Percentiles rank a stretch among this genome's conserved stretches.
These are phyloP conservation scores for Blastocystis sp. DNA, from an alignment of 352 stramenopile genomes.

Conservation along the genomic window DNA sequence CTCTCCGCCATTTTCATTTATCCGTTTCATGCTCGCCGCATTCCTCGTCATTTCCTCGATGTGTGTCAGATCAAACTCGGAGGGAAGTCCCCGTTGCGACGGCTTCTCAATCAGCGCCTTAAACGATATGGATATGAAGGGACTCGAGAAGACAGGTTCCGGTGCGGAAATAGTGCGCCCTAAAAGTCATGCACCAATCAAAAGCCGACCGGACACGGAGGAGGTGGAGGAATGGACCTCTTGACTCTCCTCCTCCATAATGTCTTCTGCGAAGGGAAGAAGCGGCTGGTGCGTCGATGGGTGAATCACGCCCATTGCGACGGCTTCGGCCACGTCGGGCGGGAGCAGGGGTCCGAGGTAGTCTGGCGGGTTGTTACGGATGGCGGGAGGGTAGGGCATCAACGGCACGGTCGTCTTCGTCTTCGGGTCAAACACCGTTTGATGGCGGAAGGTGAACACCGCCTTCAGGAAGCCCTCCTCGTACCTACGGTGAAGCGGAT, in stretches of 20 bases:
- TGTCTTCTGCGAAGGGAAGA: not conserved
- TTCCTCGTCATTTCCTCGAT: not conserved
- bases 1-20: not conserved
- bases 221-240: not conserved
- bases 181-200: not conserved
- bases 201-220: not conserved
- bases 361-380: slow-evolving; percentile 4
- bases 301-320: slow-evolving; percentile 67
- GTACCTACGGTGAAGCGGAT: slow-evolving; percentile 72
- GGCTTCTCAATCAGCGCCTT: slow-evolving; percentile 47
- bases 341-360: slow-evolving; percentile 69
- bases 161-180: not conserved
- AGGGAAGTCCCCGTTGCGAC: slow-evolving; percentile 6
- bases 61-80: slow-evolving; percentile 14
- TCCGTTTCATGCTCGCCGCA: not conserved
- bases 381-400: slow-evolving; percentile 24
- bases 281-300: slow-evolving; percentile 56
- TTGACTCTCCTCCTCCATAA: slow-evolving; percentile 18
- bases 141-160: not conserved
- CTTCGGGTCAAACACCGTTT: slow-evolving; percentile 82
- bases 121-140: slow-evolving; percentile 47
- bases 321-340: slow-evolving; percentile 14
- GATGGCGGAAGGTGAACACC: slow-evolving; percentile 82
- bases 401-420: slow-evolving; percentile 72
- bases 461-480: slow-evolving; percentile 73